phyloP scores from a whole-genome alignment of 768 basidiomycete genomes.

The Calocybe indica region DNA sequence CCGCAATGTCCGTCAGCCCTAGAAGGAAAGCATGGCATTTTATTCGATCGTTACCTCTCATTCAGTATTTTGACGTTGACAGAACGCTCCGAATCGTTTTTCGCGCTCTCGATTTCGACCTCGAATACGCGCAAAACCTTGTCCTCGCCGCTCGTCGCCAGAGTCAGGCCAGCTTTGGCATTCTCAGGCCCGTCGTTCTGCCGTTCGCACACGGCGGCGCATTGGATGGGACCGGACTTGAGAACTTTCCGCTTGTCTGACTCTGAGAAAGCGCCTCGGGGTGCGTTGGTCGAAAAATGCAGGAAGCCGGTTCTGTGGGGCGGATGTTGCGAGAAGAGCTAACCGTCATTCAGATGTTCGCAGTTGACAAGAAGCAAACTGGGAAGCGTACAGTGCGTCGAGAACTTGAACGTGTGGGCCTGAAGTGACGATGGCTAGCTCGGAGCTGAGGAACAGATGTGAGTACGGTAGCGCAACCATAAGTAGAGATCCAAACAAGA shows the following conservation, averaged over 20 bases:
- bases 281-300: no score
- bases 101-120: slow-evolving; percentile 26
- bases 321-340: no score
- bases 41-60: slow-evolving; percentile 40
- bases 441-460: slow-evolving; percentile 32
- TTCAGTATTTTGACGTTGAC: slow-evolving; percentile 44
- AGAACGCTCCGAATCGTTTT: no score
- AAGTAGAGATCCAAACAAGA: neutral
- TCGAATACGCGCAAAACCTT: slow-evolving; percentile 78
- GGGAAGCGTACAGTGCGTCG: slow-evolving; percentile 40
- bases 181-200: no score
- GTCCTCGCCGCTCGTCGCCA: slow-evolving; percentile 71
- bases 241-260: slow-evolving; percentile 11
- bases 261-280: no score
- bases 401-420: slow-evolving; percentile 63
- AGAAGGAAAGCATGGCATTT: neutral
- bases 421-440: slow-evolving; percentile 37
- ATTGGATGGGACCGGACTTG: slow-evolving; percentile 54
- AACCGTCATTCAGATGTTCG: neutral
- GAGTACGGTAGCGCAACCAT: slow-evolving; percentile 47
- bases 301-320: no score
- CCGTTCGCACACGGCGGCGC: slow-evolving; percentile 34
- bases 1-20: neutral
- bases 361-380: neutral
- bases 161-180: slow-evolving; percentile 34